Evolutionary conservation across 1,284 basidiomycete species (phyloP).

Genomic region (Moniliella sp.): DNA sequence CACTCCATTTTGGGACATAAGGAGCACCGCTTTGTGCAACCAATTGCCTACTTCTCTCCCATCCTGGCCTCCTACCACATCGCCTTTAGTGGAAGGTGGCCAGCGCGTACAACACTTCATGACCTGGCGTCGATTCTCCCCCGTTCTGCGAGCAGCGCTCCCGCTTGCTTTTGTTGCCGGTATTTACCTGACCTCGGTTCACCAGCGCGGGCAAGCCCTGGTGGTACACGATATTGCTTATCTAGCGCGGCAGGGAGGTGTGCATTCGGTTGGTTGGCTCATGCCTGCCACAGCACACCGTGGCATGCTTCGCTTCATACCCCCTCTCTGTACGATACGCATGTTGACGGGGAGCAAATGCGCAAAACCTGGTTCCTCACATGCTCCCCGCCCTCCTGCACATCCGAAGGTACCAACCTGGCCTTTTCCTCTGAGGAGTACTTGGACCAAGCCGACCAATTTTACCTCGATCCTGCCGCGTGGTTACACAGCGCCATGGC

Average conservation of each 20-base stretch:
- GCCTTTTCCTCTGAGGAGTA: conserved; percentile 37
- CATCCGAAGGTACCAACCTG: not conserved
- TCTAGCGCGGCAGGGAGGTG: too few relatives aligned
- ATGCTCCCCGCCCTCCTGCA: conserved; percentile 8
- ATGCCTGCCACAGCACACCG: conserved; percentile 95
- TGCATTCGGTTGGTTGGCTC: conserved; percentile 62
- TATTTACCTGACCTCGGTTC: too few relatives aligned
- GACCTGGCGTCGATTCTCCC: too few relatives aligned
- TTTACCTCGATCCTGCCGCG: conserved; percentile 50
- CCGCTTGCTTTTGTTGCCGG: too few relatives aligned
- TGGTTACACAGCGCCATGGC: conserved; percentile 54
- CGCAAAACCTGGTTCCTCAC: conserved; percentile 14
- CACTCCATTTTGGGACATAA: conserved; percentile 40
- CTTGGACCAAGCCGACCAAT: conserved; percentile 59
- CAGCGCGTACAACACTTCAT: too few relatives aligned
- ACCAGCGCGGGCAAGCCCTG: too few relatives aligned
- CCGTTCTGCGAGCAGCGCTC: too few relatives aligned
- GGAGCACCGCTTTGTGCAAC: conserved; percentile 90
- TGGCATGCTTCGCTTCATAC: conserved; percentile 70
- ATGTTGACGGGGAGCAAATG: not conserved
- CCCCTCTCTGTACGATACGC: not conserved
- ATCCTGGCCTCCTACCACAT: conserved; percentile 49
- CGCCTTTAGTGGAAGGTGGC: conserved; percentile 42
- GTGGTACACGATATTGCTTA: too few relatives aligned
- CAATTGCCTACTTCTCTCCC: conserved; percentile 64